These are phyloP conservation scores for Cercospora citrullina DNA, from an alignment of 2,329 filamentous ascomycete species.

Conservation along the genomic window DNA sequence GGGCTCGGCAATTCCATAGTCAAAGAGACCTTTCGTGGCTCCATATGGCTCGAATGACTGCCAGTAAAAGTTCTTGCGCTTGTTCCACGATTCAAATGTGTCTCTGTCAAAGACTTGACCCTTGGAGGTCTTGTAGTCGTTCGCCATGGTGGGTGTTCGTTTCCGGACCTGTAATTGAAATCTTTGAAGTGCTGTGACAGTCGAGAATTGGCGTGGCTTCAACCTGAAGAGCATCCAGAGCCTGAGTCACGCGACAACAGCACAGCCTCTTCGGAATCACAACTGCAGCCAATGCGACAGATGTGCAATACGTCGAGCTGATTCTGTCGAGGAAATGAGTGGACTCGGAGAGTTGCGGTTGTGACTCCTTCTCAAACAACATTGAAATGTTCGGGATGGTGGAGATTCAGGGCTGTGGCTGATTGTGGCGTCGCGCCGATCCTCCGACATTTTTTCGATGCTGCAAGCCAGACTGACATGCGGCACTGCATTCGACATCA, in stretches of 20 bases:
- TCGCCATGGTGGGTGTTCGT: slow-evolving; percentile 53
- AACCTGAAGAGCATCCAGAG: slow-evolving; percentile 8
- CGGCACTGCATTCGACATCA: slow-evolving; percentile 1
- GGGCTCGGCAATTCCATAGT: slow-evolving; percentile 86
- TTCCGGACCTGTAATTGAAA: slow-evolving; percentile 32
- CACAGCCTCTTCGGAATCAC: neutral
- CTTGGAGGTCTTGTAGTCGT: slow-evolving; percentile 73
- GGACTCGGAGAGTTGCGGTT: neutral
- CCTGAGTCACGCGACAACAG: slow-evolving; percentile 2
- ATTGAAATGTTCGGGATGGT: slow-evolving; percentile 6
- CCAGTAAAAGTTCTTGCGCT: slow-evolving; percentile 89
- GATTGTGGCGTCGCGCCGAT: slow-evolving; percentile 9
- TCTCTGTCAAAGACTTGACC: slow-evolving; percentile 85
- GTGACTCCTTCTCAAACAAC: slow-evolving; percentile 5
- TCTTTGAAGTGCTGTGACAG: slow-evolving; percentile 24
- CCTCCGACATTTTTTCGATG: slow-evolving; percentile 11
- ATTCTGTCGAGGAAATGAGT: neutral
- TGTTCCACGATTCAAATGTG: slow-evolving; percentile 79
- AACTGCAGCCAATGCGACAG: neutral
- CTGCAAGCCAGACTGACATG: neutral
- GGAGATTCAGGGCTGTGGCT: slow-evolving; percentile 11
- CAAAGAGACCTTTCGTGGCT: slow-evolving; percentile 63
- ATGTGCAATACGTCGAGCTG: neutral
- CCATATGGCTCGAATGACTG: slow-evolving; percentile 91
- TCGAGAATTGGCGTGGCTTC: slow-evolving; percentile 20